A percentile compares a stretch with the other conserved stretches of the same genome.
phyloP scores from a whole-genome alignment of 371 early-diverging fungal species.

The Zopfochytrium polystomum region DNA sequence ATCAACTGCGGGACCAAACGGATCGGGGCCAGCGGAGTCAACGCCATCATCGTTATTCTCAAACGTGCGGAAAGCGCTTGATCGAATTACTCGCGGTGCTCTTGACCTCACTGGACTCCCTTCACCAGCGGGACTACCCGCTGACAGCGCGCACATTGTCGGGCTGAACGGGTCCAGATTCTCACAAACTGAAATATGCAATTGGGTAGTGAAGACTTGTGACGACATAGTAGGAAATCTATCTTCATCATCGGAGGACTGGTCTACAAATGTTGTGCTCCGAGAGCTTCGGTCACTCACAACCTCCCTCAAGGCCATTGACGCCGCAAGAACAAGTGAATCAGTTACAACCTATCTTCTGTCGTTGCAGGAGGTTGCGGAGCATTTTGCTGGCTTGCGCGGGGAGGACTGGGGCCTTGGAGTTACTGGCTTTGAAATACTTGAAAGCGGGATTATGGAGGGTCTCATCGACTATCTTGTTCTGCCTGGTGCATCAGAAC shows the following conservation, averaged over 20 bases:
- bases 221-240: neutral
- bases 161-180: constrained; percentile 25
- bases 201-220: constrained; percentile 15
- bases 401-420: constrained; percentile 21
- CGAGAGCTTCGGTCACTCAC: too few relatives aligned
- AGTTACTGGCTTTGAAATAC: constrained; percentile 78
- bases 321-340: constrained; percentile 17
- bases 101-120: too few relatives aligned
- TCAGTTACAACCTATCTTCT: neutral
- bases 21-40: neutral
- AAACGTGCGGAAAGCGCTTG: constrained; percentile 20
- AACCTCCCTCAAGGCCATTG: too few relatives aligned
- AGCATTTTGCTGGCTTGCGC: constrained; percentile 30
- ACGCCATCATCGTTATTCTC: constrained; percentile 4
- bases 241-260: neutral
- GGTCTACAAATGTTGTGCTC: constrained; percentile 11
- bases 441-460: constrained; percentile 71
- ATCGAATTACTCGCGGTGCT: constrained; percentile 11
- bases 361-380: constrained; percentile 27
- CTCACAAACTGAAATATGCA: constrained; percentile 9
- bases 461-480: constrained; percentile 56
- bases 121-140: neutral
- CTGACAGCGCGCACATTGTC: neutral
- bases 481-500: constrained; percentile 24
- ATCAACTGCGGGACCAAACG: neutral